phyloP scores from a whole-genome alignment of 371 early-diverging fungal species.

The Fennellomyces sp. region DNA sequence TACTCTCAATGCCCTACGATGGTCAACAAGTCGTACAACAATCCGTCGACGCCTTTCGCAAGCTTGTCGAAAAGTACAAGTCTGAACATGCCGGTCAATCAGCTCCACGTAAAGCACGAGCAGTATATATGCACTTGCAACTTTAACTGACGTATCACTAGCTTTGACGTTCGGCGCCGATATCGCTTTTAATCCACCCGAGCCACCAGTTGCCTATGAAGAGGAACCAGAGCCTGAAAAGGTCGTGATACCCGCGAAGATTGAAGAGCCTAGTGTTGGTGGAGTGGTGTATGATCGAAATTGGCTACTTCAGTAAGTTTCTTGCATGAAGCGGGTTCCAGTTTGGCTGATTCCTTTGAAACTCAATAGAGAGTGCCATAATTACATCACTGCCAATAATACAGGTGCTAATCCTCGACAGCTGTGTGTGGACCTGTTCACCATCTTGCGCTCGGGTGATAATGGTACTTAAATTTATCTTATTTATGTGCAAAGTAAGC shows the following conservation, averaged over 20 bases:
- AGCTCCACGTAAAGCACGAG: background rate
- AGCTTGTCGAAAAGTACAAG: constrained; percentile 19
- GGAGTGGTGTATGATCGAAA: constrained; percentile 40
- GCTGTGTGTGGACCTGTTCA: constrained; percentile 59
- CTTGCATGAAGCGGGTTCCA: background rate
- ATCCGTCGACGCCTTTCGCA: constrained; percentile 13
- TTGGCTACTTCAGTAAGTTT: constrained; percentile 48
- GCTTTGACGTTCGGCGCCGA: constrained; percentile 7
- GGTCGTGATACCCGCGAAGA: background rate
- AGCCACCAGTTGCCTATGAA: background rate
- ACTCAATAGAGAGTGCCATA: constrained; percentile 40
- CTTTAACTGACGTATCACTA: background rate
- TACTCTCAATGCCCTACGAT: background rate
- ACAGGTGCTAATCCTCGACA: constrained; percentile 31
- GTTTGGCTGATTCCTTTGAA: background rate
- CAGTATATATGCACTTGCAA: background rate
- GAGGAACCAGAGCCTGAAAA: background rate
- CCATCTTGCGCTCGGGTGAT: constrained; percentile 54
- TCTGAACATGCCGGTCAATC: background rate
- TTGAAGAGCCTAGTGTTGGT: background rate
- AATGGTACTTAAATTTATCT: constrained; percentile 25
- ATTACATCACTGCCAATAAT: constrained; percentile 16
- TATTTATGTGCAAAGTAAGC: background rate
- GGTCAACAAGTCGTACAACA: background rate
- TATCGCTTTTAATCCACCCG: constrained; percentile 12